These are phyloP conservation scores for Phytophthora foliorum DNA, from an alignment of 352 stramenopile genomes.

Conservation along the genomic window DNA sequence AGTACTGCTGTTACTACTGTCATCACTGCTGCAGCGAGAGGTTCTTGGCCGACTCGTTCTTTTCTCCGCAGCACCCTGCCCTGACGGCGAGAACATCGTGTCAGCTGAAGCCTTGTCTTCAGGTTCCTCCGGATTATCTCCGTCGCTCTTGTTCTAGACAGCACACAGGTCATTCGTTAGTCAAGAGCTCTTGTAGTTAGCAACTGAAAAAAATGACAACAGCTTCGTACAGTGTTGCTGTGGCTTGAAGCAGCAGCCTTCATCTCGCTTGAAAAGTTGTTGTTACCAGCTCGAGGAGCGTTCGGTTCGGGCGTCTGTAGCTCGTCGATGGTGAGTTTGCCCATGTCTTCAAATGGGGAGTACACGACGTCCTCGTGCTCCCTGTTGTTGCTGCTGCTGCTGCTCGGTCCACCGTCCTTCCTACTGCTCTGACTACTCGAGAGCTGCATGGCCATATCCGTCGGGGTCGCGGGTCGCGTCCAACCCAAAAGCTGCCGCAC, in stretches of 20 bases:
- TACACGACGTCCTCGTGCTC: slow-evolving; percentile 18
- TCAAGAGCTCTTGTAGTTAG: not conserved
- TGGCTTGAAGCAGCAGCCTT: not conserved
- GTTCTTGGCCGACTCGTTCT: slow-evolving; percentile 3
- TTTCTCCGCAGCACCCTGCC: slow-evolving; percentile 10
- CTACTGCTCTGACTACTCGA: slow-evolving; percentile 5
- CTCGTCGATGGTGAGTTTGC: slow-evolving; percentile 19
- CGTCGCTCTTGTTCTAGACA: slow-evolving; percentile 19
- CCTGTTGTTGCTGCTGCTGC: slow-evolving; percentile 32
- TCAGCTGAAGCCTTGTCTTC: slow-evolving; percentile 27
- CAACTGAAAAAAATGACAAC: not conserved
- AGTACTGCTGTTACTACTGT: slow-evolving; percentile 35
- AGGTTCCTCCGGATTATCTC: slow-evolving; percentile 20
- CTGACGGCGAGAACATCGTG: slow-evolving; percentile 1
- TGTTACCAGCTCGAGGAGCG: slow-evolving; percentile 25
- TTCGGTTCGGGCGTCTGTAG: slow-evolving; percentile 3
- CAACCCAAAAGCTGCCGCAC: slow-evolving; percentile 58
- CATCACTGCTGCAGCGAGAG: slow-evolving; percentile 15
- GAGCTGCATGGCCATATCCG: slow-evolving; percentile 22
- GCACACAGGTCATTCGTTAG: not conserved
- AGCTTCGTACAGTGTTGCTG: not conserved
- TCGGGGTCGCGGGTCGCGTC: slow-evolving; percentile 27
- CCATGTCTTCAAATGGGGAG: slow-evolving; percentile 17
- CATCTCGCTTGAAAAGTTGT: slow-evolving; percentile 28
- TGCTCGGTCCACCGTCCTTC: slow-evolving; percentile 9